Conservation (phyloP, 2,329 filamentous ascomycete genomes). For the Aspergillus spinulosporus region DNA sequence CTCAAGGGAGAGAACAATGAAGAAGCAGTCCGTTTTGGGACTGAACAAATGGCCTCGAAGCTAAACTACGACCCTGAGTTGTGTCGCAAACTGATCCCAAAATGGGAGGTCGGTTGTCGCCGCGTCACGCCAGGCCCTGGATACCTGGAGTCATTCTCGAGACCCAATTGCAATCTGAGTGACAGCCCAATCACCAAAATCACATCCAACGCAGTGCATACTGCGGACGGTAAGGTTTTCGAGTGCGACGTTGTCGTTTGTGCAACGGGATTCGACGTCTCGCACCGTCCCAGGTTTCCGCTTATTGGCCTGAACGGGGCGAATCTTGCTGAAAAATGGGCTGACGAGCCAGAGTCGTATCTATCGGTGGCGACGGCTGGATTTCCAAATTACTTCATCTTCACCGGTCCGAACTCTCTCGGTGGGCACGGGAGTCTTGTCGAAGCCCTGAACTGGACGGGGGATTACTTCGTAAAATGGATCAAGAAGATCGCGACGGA, state of each 20-base stretch:
- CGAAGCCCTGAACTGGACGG: conserved; percentile 26
- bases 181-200: conserved; percentile 21
- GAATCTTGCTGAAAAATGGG: conserved; percentile 29
- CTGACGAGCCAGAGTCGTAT: conserved; percentile 28
- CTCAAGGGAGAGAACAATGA: conserved; percentile 22
- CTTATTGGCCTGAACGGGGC: conserved; percentile 32
- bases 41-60: conserved; percentile 22
- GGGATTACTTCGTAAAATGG: conserved; percentile 35
- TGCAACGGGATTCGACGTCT: conserved; percentile 45
- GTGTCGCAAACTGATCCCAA: conserved; percentile 27
- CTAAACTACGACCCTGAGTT: conserved; percentile 26
- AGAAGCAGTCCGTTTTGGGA: conserved; percentile 16
- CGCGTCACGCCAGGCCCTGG: conserved; percentile 27
- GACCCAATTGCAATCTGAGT: conserved; percentile 21
- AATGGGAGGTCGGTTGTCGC: conserved; percentile 27
- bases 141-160: conserved; percentile 28
- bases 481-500: conserved; percentile 34
- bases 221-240: conserved; percentile 21
- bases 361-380: conserved; percentile 25
- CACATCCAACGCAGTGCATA: conserved; percentile 21
- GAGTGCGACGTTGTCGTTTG: conserved; percentile 33
- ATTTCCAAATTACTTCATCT: conserved; percentile 37
- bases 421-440: conserved; percentile 32
- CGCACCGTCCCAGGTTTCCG: conserved; percentile 36
- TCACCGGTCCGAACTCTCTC: conserved; percentile 33